Evolutionary conservation across 768 basidiomycete species (phyloP), one percentile per base, ranked within the genome.

Genomic region (Pulveroboletus sp.): DNA sequence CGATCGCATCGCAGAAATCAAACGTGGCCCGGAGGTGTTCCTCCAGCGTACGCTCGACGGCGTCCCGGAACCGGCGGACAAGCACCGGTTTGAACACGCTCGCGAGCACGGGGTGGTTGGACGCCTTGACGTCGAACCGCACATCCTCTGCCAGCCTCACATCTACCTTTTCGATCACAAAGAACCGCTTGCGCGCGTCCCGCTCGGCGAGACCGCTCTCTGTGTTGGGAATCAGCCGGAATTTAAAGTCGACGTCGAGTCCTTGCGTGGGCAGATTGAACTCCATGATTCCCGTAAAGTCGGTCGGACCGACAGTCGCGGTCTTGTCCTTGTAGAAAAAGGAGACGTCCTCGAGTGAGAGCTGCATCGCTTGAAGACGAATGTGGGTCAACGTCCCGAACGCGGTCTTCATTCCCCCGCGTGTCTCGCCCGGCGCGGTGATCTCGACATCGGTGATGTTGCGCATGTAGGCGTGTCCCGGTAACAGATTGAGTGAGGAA

Each of bases 291-390:
- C 86, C 86, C 1, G 76, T 81, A 63, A 79, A 80, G 43, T 82
- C 77, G 43, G 66, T 68, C 0, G 83, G 83, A 1, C 78, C 75
- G 36, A 85, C 49, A 4, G 72, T 67, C 4, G 79, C 70, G 2
- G 64, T 68, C 58, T 84, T 81, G 66, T 89, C 85, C 31, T 75
- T 76, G 66, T 85, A 88, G 65, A 77, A 88, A 71, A 89, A 89
- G 1, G 86, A 86, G 0, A 89, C 77, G 27, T 88, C 80, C 50
- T 74, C 68, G 38, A 88, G 75, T 9, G 69, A 59, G 26, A 89
- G 74, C 55, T 85, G 84, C 0, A 89, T 64, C 1, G 82, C 86
- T 51, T 84, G 81, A 20, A 82, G 67, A 42, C 77, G 79, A 34
- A 87, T 72, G 38, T 84, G 83, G 0, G 84, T 87, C 50, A 85